Conservation (phyloP, 2,329 filamentous ascomycete species). For the Podosphaera fusca region DNA sequence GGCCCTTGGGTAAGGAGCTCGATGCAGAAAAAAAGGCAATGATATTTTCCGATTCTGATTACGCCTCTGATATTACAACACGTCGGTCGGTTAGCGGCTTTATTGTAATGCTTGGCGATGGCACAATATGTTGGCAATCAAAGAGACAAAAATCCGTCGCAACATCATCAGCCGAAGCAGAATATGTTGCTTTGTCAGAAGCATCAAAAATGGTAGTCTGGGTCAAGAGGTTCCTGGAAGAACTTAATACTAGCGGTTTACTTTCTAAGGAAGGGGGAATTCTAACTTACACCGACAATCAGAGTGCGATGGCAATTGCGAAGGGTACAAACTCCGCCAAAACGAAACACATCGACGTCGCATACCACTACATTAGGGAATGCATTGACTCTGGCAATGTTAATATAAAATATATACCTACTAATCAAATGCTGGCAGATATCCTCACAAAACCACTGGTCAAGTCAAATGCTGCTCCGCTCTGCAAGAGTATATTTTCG, state of each 20-base stretch:
- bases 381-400: background rate
- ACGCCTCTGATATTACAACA: background rate
- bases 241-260: background rate
- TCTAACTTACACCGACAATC: background rate
- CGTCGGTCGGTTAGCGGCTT: too few relatives aligned
- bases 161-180: background rate
- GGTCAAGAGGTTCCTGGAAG: background rate
- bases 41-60: background rate
- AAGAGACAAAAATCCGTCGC: too few relatives aligned
- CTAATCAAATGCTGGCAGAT: conserved; percentile 1
- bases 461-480: background rate
- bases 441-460: conserved; percentile 2
- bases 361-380: conserved; percentile 1
- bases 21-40: background rate
- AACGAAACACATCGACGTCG: conserved; percentile 2
- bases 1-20: background rate
- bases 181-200: background rate
- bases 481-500: background rate
- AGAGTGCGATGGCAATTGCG: background rate
- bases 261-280: background rate
- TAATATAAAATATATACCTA: background rate
- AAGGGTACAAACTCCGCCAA: background rate
- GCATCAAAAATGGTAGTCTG: background rate
- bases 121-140: too few relatives aligned
- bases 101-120: too few relatives aligned